Evolutionary conservation across 495 filamentous ascomycete genomes (phyloP), one percentile per base, ranked within the genome.

Genomic region (Eremomyces bilateralis): DNA sequence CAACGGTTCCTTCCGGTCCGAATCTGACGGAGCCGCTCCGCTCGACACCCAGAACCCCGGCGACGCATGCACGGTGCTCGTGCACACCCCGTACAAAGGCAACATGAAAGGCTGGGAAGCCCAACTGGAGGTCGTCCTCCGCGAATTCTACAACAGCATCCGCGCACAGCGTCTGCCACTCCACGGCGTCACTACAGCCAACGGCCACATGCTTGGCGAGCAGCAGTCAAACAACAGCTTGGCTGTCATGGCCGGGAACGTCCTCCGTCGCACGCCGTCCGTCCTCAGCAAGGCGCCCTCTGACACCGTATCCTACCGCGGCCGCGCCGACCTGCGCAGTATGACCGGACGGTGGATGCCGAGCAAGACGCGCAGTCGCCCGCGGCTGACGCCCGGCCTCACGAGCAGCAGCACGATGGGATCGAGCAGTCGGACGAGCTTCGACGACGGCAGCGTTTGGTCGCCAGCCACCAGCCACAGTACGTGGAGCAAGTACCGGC

Each of bases 401-500:
- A 27, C 13, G 24, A 27, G 8, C 8, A 53, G 64, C 24, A 88
- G 77, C 3, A 76, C 76, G 18, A 63, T 90, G 41, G 80, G 73
- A n/a, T 93, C 88, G 1, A 94, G 84, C 46, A 8, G 8, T 8
- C 65, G 85, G 15, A 93, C 85, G 4, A 92, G 81, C 52, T 63
- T 95, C 31, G 88, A 99, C 38, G 88, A 95, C 43, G 70, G 74
- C 35, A 91, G 83, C 2, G 61, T 92, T 18, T 95, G 80, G 78
- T 94, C 77, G 41, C 90, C 88, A 6, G 77, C 81, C 13, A 73
- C 69, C 1, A 88, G 73, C 6, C n/a, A n/a, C n/a, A 82, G 76
- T 47, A 88, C 76, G 1, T 95, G 88, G 90, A 95, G 88, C 59
- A 90, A 80, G 48, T 79, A 88, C 40, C n/a, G n/a, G n/a, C n/a